Base-by-base conservation (phyloP, 768 basidiomycete genomes). In the Gymnopilus dilepis region DNA sequence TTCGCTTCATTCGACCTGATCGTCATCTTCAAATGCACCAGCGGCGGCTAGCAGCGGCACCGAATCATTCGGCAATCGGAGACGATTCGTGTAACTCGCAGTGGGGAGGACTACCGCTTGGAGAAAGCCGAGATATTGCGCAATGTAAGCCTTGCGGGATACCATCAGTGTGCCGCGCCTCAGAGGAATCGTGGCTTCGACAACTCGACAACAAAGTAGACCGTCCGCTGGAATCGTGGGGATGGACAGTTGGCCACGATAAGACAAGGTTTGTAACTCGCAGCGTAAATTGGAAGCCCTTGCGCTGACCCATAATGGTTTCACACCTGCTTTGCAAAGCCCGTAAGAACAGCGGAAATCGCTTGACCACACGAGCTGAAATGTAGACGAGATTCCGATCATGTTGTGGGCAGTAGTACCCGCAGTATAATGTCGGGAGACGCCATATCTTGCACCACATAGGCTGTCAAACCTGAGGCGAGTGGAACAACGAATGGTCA, bases 201-300 rank as follows among this genome's bases (percentile, higher is more conserved):
- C 47, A 31, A 30, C 22, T 47, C 43, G 43, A 30, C 47, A 50
- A 50, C 47, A 13, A 6, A 50, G 43, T 37, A 37, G 43, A 26
- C 17, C 30, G 28, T 50, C 47, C 47, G 47, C 47, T 50, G 47
- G 28, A 50, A 50, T n/a, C 47, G 47, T 50, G 47, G 47, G 47
- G 47, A 50, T 30, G 1, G 31, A 50, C 2, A 50, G 28, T n/a
- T n/a, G 17, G 26, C 30, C 28, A 50, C 11, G 47, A 50, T 31
- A 31, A 50, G 28, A 30, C 30, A 31, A 50, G 30, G 47, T 31
- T 31, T 28, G 47, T 28, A 31, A 50, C 28, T 30, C 47, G 47
- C 47, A 50, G 28, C 13, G 22, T 47, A 28, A 26, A 47, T 31
- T 50, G 8, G 13, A 50, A 28, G 28, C 9, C 2, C 11, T 28